Conservation (phyloP, 192 early-diverging fungal genomes). For the Coemansia sp. region DNA sequence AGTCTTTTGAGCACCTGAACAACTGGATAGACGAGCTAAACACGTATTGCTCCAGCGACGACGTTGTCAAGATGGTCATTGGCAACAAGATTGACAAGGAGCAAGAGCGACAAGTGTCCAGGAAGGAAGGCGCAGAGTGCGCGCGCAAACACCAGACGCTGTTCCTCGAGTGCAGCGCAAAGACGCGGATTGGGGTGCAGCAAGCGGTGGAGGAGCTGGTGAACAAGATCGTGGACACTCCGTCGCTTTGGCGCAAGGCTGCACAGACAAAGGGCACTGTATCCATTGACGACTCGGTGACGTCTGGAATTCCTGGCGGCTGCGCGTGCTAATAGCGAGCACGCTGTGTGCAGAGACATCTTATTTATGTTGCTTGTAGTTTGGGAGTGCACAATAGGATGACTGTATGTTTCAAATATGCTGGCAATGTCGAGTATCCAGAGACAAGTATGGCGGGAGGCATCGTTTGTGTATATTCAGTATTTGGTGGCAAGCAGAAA, state of each 20-base stretch:
- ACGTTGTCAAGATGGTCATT: conserved; percentile 95
- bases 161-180: conserved; percentile 96
- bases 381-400: not conserved
- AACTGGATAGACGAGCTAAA: conserved; percentile 95
- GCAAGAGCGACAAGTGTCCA: conserved; percentile 58
- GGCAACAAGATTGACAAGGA: conserved; percentile 98
- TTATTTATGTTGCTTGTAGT: not conserved
- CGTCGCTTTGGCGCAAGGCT: conserved; percentile 61
- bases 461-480: too few species aligned
- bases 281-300: conserved; percentile 38
- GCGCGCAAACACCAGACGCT: conserved; percentile 84
- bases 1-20: conserved; percentile 87
- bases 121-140: conserved; percentile 88
- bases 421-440: too few species aligned
- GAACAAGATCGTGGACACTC: conserved; percentile 73
- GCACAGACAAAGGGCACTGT: conserved; percentile 27
- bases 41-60: conserved; percentile 79
- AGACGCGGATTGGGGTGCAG: conserved; percentile 85
- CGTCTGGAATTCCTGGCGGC: conserved; percentile 26
- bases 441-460: too few species aligned
- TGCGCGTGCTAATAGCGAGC: conserved; percentile 43
- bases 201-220: conserved; percentile 95
- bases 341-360: too few species aligned
- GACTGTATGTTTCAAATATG: not conserved
- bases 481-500: not conserved